Conservation (phyloP, 306 rosid species). For the Quercus parvula region DNA sequence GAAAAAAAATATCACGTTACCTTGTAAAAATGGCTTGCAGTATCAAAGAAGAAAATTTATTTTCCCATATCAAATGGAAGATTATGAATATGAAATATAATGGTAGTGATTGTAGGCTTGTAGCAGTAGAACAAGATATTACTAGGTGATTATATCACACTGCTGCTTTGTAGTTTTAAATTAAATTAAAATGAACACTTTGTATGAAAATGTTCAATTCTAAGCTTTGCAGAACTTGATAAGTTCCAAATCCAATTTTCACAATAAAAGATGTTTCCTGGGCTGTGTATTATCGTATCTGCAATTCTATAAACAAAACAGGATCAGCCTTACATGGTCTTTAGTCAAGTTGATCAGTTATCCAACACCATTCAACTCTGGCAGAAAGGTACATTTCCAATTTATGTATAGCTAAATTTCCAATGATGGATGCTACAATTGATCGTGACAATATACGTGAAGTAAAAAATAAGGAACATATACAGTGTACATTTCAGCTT, state of each 20-base stretch:
- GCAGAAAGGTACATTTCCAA: conserved; percentile 4
- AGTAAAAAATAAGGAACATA: conserved; percentile 8
- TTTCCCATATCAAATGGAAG: no score
- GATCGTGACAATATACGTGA: not conserved
- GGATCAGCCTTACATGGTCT: not conserved
- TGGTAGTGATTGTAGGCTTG: no score
- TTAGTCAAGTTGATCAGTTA: not conserved
- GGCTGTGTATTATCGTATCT: not conserved
- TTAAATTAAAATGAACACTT: not conserved
- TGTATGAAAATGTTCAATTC: not conserved
- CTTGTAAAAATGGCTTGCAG: no score
- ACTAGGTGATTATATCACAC: no score
- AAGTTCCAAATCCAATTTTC: not conserved
- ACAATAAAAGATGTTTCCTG: not conserved
- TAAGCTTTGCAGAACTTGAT: not conserved
- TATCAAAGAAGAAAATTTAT: no score
- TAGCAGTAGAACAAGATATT: no score
- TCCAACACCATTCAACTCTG: not conserved
- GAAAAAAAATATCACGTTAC: no score
- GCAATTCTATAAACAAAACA: not conserved
- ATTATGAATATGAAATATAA: no score
- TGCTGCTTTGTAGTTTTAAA: not conserved
- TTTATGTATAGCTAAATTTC: not conserved
- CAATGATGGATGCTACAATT: not conserved
- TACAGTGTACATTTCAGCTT: conserved; percentile 14